A percentile compares a stretch with the other conserved stretches of the same genome.
These are phyloP conservation scores for Podosphaera aphanis DNA, from an alignment of 2,329 filamentous ascomycete genomes.

Conservation along the genomic window DNA sequence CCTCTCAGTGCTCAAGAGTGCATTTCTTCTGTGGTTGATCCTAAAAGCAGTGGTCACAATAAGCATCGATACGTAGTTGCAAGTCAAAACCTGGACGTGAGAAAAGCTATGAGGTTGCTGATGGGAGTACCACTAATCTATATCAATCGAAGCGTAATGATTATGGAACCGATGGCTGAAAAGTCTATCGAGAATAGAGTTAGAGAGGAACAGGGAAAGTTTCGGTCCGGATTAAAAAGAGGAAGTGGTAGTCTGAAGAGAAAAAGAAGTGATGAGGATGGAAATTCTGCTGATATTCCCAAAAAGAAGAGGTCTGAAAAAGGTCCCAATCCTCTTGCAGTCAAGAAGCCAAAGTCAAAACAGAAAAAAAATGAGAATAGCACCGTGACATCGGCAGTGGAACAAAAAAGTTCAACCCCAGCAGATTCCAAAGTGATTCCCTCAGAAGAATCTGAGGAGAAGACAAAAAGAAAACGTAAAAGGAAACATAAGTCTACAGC, in stretches of 20 bases:
- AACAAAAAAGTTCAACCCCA: neutral
- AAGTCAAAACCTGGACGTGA: slow-evolving; percentile 42
- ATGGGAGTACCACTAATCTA: slow-evolving; percentile 57
- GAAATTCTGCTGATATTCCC: neutral
- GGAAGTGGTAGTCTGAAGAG: slow-evolving; percentile 18
- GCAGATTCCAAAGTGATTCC: neutral
- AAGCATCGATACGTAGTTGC: slow-evolving; percentile 63
- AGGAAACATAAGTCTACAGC: slow-evolving; percentile 2
- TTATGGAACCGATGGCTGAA: slow-evolving; percentile 52
- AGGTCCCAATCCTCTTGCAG: slow-evolving; percentile 43
- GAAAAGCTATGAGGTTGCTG: slow-evolving; percentile 39
- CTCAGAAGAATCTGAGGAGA: neutral
- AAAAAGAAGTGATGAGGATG: slow-evolving; percentile 13
- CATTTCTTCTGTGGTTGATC: slow-evolving; percentile 51
- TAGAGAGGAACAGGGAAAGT: slow-evolving; percentile 50
- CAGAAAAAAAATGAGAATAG: slow-evolving; percentile 4
- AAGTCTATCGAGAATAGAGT: slow-evolving; percentile 38
- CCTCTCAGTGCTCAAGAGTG: slow-evolving; percentile 50
- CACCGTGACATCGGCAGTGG: neutral
- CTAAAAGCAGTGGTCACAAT: slow-evolving; percentile 46
- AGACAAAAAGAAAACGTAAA: slow-evolving; percentile 1
- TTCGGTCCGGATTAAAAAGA: slow-evolving; percentile 40
- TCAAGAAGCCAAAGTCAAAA: slow-evolving; percentile 42
- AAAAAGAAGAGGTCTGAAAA: slow-evolving; percentile 31
- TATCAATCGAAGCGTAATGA: slow-evolving; percentile 57